Conservation (phyloP, 768 basidiomycete species). For the Obba rivulosa region DNA sequence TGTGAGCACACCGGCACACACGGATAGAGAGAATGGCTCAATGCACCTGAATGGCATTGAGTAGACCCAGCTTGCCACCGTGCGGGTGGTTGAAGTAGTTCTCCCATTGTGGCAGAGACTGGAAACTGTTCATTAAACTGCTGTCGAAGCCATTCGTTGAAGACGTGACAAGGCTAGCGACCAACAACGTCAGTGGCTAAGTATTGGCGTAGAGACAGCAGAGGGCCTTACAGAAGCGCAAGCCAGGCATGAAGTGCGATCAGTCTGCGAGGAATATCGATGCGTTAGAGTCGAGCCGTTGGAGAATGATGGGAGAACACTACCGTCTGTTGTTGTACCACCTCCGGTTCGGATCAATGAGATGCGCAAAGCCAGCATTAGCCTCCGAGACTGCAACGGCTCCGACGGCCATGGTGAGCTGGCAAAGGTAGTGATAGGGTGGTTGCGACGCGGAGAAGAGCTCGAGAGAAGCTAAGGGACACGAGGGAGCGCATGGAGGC, state of each 20-base stretch:
- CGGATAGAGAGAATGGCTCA: neutral
- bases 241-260: conserved; percentile 68
- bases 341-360: conserved; percentile 59
- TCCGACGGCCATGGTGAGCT: conserved; percentile 50
- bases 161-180: conserved; percentile 60
- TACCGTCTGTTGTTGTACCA: conserved; percentile 78
- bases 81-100: conserved; percentile 51
- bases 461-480: conserved; percentile 19
- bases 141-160: conserved; percentile 75
- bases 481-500: conserved; percentile 13
- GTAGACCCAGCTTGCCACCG: conserved; percentile 54
- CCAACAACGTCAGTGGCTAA: neutral
- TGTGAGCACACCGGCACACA: conserved; percentile 1
- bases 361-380: conserved; percentile 39
- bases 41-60: conserved; percentile 68
- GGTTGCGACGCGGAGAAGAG: conserved; percentile 15
- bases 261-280: conserved; percentile 31
- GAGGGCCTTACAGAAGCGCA: conserved; percentile 45
- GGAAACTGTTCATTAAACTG: conserved; percentile 78
- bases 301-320: conserved; percentile 10
- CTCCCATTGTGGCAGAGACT: conserved; percentile 61
- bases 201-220: neutral
- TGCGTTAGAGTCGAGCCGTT: neutral
- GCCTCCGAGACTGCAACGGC: conserved; percentile 30
- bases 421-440: conserved; percentile 6